Conservation (phyloP, 179 eudicot species). For the Actinidia chinensis region DNA sequence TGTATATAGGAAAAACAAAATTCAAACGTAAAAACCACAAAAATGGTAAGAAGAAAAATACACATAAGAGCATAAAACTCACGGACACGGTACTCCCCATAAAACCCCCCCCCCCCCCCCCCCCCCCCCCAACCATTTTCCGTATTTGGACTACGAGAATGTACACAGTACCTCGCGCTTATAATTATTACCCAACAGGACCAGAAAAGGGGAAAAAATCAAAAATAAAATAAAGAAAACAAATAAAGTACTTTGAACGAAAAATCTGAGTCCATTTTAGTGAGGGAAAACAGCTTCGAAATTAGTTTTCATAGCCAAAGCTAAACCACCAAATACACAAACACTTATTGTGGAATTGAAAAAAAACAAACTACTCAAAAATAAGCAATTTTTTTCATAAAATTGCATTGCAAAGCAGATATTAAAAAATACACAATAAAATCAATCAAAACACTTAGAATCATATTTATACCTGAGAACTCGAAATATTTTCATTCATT, state of each 20-base stretch:
- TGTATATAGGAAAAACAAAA: background rate
- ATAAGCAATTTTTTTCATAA: background rate
- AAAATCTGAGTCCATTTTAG: background rate
- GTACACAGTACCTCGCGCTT: background rate
- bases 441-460: background rate
- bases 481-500: background rate
- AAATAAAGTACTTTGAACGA: background rate
- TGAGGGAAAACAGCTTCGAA: background rate
- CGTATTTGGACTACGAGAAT: background rate
- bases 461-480: background rate
- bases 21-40: background rate
- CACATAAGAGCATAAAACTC: background rate
- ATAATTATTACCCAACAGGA: background rate
- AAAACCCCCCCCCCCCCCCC: no score
- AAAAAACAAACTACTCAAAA: background rate
- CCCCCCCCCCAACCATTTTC: no score
- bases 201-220: background rate
- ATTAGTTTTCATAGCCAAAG: no score
- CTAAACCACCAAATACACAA: no score
- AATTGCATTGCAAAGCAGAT: background rate
- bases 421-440: no score
- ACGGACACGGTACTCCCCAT: background rate
- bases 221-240: background rate
- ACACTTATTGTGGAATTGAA: no score
- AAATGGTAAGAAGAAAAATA: conserved; percentile 4